Conservation (phyloP, 1,284 basidiomycete species). For the Leccinum pachyderme region DNA sequence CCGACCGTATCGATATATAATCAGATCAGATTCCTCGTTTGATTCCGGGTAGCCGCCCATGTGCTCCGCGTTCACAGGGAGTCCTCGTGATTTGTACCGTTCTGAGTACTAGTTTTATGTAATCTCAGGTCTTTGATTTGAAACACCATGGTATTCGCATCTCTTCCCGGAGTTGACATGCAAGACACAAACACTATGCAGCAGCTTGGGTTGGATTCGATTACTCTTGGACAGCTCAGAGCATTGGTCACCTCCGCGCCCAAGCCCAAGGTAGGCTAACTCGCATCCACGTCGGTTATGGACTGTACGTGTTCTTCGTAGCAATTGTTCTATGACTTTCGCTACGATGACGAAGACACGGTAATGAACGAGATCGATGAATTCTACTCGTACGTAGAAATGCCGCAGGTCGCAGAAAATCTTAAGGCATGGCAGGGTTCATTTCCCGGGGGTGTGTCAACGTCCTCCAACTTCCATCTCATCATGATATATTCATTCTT, state of each 20-base stretch:
- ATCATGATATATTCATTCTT: neutral
- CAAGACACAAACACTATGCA: conserved; percentile 28
- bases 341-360: conserved; percentile 93
- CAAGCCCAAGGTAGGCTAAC: conserved; percentile 66
- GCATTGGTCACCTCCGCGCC: conserved; percentile 67
- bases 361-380: conserved; percentile 96
- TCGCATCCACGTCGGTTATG: conserved; percentile 15
- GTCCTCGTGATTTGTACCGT: conserved; percentile 9
- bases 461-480: neutral
- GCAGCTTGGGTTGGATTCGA: conserved; percentile 56
- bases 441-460: conserved; percentile 64
- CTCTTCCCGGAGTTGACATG: conserved; percentile 25
- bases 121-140: conserved; percentile 23
- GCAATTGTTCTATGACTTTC: conserved; percentile 87
- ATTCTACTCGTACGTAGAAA: conserved; percentile 98
- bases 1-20: conserved; percentile 21
- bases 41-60: neutral
- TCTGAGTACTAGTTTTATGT: conserved; percentile 21
- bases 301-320: conserved; percentile 35
- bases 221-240: conserved; percentile 80
- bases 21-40: conserved; percentile 4
- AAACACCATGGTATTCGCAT: conserved; percentile 29
- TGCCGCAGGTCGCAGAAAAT: conserved; percentile 87
- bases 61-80: conserved; percentile 8
- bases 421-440: conserved; percentile 85